Base-by-base conservation (phyloP, 192 early-diverging fungal species). In the Gigaspora rosea region DNA sequence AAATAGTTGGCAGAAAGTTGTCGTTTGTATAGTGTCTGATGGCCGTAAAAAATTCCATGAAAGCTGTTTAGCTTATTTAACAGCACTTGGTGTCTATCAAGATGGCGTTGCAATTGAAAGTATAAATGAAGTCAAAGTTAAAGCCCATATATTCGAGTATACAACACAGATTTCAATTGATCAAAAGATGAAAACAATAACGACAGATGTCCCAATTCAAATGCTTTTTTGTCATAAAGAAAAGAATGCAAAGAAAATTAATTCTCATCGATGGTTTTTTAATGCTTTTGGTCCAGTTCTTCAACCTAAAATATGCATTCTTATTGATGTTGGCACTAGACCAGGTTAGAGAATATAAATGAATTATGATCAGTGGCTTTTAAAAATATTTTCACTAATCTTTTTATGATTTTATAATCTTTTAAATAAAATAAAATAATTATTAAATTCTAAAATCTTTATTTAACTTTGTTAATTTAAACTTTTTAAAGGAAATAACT, bases 221-320 rank as follows among this genome's bases (percentile, higher is more conserved):
- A 85, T 90, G 27, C 81, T 96, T 41, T 96, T 96, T 82, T 92
- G 93, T 83, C 83, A 95, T 9, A 96, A 96, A 81, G 95, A 96
- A 83, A 93, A 95, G 85, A 96, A 96, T 78, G 90, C 90, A 73
- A 96, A 95, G 80, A 96, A 96, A 82, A 91, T 96, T 80, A 96
- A 92, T 75, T 92, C 88, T 35, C 91, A 92, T 83, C 85, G 90
- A 67, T 91, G 90, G 90, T 91, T 91, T 80, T 91, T 91, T 75
- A 87, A 91, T 75, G 89, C 90, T 27, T 88, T 91, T 66, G 87
- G 88, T 69, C 80, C 79, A 51, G 78, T 89, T 64, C 77, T 91
- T 57, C 78, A 84, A 58, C 90, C 90, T 13, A 85, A 91, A 41
- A 81, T 90, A 10, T 89, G 88, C 81, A 82, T 91, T 15, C 77